Conservation (phyloP, 1,139 yeast genomes). For the Kluyveromyces sp. region DNA sequence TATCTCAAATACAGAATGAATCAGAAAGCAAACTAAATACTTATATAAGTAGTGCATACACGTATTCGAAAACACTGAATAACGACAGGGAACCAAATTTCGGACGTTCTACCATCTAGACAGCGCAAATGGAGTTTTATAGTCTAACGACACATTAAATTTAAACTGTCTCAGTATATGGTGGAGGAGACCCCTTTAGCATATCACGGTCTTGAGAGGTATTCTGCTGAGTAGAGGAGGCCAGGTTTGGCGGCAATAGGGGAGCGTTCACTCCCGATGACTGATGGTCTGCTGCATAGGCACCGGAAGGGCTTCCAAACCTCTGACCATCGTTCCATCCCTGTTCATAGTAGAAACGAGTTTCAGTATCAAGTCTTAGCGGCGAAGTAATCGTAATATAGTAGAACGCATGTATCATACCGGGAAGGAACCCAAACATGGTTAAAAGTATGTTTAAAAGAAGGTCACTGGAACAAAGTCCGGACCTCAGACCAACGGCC, state of each 20-base stretch:
- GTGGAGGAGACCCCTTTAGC: conserved; percentile 14
- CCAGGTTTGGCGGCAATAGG: not conserved
- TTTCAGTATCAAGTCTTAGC: conserved; percentile 20
- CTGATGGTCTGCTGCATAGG: conserved; percentile 1
- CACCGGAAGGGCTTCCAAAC: conserved; percentile 4
- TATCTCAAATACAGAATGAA: not conserved
- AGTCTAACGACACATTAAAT: not conserved
- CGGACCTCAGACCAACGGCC: conserved; percentile 30
- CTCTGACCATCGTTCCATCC: conserved; percentile 31
- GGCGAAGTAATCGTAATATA: conserved; percentile 32
- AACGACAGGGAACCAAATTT: too few species aligned
- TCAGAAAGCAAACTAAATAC: not conserved
- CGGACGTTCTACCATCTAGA: too few species aligned
- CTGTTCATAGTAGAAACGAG: conserved; percentile 25
- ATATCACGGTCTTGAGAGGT: not conserved
- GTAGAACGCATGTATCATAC: conserved; percentile 62
- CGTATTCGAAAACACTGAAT: too few species aligned
- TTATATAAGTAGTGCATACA: not conserved
- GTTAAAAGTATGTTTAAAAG: conserved; percentile 72
- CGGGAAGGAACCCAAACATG: conserved; percentile 75
- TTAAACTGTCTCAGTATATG: conserved; percentile 14
- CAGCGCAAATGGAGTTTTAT: too few species aligned
- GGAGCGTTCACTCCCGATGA: not conserved
- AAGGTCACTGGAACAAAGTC: conserved; percentile 33
- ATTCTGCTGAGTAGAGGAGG: conserved; percentile 4